Percentiles rank a stretch among this genome's conserved stretches.
Conservation (phyloP, 1,284 basidiomycete species). For the Puccinia polysora region DNA sequence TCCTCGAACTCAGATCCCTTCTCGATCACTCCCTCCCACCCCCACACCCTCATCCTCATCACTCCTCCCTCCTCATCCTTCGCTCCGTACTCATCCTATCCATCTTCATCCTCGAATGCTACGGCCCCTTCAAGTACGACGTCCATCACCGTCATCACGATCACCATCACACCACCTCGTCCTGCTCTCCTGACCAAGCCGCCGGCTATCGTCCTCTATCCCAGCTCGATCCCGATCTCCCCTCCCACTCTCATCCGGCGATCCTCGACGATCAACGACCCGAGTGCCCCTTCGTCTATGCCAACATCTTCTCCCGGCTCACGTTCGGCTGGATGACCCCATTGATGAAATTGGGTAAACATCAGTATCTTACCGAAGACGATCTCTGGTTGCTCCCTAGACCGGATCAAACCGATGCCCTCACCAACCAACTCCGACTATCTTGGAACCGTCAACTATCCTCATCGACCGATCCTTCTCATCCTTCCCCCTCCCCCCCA, state of each 20-base stretch:
- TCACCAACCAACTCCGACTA: conserved; percentile 63
- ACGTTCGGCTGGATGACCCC: conserved; percentile 74
- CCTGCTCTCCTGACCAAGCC: neutral
- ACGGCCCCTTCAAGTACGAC: conserved; percentile 63
- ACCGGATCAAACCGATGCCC: conserved; percentile 67
- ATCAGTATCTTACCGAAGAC: conserved; percentile 53
- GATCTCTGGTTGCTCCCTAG: conserved; percentile 54
- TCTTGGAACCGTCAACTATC: conserved; percentile 54
- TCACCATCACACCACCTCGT: too few relatives aligned
- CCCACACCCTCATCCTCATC: conserved; percentile 49
- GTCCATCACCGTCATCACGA: too few relatives aligned
- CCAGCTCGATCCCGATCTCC: conserved; percentile 46
- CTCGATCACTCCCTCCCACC: conserved; percentile 53
- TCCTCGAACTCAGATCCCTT: conserved; percentile 64
- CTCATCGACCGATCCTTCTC: too few relatives aligned
- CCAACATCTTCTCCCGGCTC: conserved; percentile 61
- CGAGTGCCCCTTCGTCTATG: conserved; percentile 70
- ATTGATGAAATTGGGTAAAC: conserved; percentile 59
- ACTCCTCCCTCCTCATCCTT: conserved; percentile 58
- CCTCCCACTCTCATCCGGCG: conserved; percentile 35
- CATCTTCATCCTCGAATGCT: conserved; percentile 66
- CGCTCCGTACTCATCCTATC: conserved; percentile 59
- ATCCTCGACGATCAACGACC: conserved; percentile 56
- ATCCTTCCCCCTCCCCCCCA: conserved; percentile 1
- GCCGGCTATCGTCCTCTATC: conserved; percentile 1